phyloP scores from a whole-genome alignment of 164 flowering plant genomes.

The Echeveria elegans region DNA sequence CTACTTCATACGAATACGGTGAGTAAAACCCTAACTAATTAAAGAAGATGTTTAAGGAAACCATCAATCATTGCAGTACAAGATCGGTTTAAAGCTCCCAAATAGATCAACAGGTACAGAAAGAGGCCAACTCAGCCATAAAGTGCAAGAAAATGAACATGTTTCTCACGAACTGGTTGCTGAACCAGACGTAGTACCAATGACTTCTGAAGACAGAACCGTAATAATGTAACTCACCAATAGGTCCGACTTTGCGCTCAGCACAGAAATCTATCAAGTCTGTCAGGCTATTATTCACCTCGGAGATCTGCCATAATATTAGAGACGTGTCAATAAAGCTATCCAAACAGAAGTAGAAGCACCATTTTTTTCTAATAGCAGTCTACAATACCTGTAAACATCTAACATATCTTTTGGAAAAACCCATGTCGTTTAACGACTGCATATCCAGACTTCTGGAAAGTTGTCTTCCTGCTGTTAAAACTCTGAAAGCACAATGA shows the following conservation, averaged over 20 bases:
- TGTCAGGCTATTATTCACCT: conserved; percentile 93
- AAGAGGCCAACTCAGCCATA: neutral
- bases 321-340: conserved; percentile 5
- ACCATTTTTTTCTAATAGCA: no score
- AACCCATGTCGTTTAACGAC: conserved; percentile 88
- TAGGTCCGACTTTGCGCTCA: conserved; percentile 68
- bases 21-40: neutral
- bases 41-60: neutral
- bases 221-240: conserved; percentile 43
- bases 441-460: conserved; percentile 75
- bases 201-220: neutral
- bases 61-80: neutral
- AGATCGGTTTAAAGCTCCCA: neutral
- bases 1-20: neutral
- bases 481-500: conserved; percentile 38
- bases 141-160: neutral
- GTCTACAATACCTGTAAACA: conserved; percentile 75
- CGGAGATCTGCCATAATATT: conserved; percentile 60
- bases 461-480: conserved; percentile 83
- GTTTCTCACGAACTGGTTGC: neutral
- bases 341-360: neutral
- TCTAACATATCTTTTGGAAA: conserved; percentile 91
- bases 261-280: conserved; percentile 76
- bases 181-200: neutral
- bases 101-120: neutral